phyloP scores from a whole-genome alignment of 352 stramenopile species.

The Thalassiosira mediterranea region DNA sequence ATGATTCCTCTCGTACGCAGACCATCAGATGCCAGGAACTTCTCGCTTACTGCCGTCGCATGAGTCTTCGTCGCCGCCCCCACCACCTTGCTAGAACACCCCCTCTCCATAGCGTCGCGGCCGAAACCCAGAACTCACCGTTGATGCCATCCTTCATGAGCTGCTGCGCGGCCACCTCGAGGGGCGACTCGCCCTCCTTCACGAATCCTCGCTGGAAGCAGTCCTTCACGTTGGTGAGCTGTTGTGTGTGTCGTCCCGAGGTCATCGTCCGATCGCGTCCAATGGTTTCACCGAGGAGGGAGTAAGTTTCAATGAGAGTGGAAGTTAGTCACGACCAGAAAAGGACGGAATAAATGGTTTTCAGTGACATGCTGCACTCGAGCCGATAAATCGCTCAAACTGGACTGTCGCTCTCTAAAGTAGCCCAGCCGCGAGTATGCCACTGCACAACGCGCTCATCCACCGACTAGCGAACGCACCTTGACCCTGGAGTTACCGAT shows the following conservation, averaged over 20 bases:
- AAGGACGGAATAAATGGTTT: constrained; percentile 1
- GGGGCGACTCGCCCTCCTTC: constrained; percentile 73
- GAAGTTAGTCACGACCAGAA: not conserved
- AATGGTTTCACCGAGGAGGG: not conserved
- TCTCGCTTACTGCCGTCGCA: too few species aligned
- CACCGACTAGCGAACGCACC: constrained; percentile 47
- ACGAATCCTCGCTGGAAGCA: constrained; percentile 80
- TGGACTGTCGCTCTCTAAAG: too few species aligned
- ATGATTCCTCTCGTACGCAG: too few species aligned
- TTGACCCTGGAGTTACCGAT: constrained; percentile 86
- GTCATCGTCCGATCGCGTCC: not conserved
- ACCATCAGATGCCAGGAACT: too few species aligned
- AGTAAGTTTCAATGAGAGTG: not conserved
- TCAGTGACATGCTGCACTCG: too few species aligned
- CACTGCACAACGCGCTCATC: too few species aligned
- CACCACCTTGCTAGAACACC: too few species aligned
- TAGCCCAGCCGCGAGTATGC: too few species aligned
- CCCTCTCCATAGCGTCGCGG: too few species aligned
- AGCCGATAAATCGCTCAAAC: too few species aligned
- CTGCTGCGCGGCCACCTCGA: constrained; percentile 80
- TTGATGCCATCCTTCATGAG: constrained; percentile 79
- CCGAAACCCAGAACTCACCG: too few species aligned
- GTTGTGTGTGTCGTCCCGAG: not conserved
- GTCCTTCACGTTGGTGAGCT: constrained; percentile 84
- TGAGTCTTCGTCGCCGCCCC: too few species aligned